Evolutionary conservation across 495 filamentous ascomycete species (phyloP).

Genomic region (Chaetomium fimeti): DNA sequence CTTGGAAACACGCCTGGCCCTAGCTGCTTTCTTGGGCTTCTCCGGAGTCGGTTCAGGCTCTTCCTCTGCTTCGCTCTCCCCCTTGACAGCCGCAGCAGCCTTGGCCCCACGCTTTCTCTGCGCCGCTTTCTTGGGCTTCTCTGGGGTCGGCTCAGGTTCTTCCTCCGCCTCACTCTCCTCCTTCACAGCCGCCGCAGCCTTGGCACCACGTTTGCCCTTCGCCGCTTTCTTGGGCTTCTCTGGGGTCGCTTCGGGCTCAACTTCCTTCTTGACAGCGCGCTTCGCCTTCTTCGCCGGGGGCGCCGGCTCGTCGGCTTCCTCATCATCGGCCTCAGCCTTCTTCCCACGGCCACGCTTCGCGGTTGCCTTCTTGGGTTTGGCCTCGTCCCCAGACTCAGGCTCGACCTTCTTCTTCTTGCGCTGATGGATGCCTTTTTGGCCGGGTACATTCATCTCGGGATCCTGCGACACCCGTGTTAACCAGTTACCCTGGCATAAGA

Average conservation of each 20-base stretch:
- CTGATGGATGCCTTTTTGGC: slow-evolving; percentile 59
- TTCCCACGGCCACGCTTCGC: slow-evolving; percentile 14
- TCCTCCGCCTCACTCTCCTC: slow-evolving; percentile 18
- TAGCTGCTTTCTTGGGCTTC: slow-evolving; percentile 28
- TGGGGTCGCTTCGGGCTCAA: slow-evolving; percentile 26
- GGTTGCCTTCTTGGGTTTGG: slow-evolving; percentile 28
- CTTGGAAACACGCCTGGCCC: slow-evolving; percentile 25
- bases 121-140: slow-evolving; percentile 33
- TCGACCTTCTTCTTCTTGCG: slow-evolving; percentile 33
- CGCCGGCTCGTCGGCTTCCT: slow-evolving; percentile 27
- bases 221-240: slow-evolving; percentile 28
- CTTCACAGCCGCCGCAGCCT: slow-evolving; percentile 16
- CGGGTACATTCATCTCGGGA: slow-evolving; percentile 64
- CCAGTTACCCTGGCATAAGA: slow-evolving; percentile 1
- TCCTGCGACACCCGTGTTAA: slow-evolving; percentile 51
- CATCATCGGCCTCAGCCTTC: slow-evolving; percentile 32
- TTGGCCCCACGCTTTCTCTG: slow-evolving; percentile 28
- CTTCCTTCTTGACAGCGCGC: slow-evolving; percentile 23
- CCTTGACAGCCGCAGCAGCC: slow-evolving; percentile 30
- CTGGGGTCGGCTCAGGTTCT: slow-evolving; percentile 35
- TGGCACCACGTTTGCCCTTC: slow-evolving; percentile 25
- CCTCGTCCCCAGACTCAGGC: slow-evolving; percentile 19
- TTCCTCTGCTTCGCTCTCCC: slow-evolving; percentile 30
- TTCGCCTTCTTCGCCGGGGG: slow-evolving; percentile 31
- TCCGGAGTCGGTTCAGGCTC: slow-evolving; percentile 30